phyloP scores from a whole-genome alignment of 257 asterid genomes.

The Scutellaria minor region DNA sequence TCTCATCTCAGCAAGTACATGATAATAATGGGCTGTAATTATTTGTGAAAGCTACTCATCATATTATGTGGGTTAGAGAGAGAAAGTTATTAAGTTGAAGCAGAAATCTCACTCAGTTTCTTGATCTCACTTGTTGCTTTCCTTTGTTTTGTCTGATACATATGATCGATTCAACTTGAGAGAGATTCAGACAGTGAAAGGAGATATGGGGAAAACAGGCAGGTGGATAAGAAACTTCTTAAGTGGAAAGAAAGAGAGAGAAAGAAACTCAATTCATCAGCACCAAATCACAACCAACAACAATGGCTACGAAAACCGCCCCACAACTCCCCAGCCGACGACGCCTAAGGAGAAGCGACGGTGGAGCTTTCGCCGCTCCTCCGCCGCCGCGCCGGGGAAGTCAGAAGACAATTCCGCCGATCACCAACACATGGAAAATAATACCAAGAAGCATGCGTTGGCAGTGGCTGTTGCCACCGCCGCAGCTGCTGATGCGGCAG shows the following conservation, averaged over 20 bases:
- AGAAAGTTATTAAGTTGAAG: slow-evolving; percentile 13
- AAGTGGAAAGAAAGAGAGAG: slow-evolving; percentile 71
- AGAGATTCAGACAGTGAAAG: slow-evolving; percentile 46
- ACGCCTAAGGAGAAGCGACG: slow-evolving; percentile 82
- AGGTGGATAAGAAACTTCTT: slow-evolving; percentile 77
- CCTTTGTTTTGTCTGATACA: slow-evolving; percentile 32
- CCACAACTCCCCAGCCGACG: slow-evolving; percentile 66
- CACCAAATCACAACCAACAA: slow-evolving; percentile 21
- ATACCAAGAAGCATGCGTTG: slow-evolving; percentile 59
- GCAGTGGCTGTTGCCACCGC: slow-evolving; percentile 75
- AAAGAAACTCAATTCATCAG: slow-evolving; percentile 36
- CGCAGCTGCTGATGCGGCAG: slow-evolving; percentile 73
- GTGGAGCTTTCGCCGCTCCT: slow-evolving; percentile 96
- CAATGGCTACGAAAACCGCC: slow-evolving; percentile 37
- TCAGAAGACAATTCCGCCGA: slow-evolving; percentile 45
- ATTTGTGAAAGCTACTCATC: slow-evolving; percentile 46
- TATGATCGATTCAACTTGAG: background rate
- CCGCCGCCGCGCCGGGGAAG: slow-evolving; percentile 62
- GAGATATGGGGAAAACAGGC: slow-evolving; percentile 87
- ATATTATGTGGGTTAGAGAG: background rate
- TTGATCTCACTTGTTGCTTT: slow-evolving; percentile 39
- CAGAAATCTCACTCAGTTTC: slow-evolving; percentile 8
- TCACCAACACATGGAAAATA: slow-evolving; percentile 38
- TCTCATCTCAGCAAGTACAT: slow-evolving; percentile 27
- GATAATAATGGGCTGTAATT: slow-evolving; percentile 41